A percentile compares a stretch with the other conserved stretches of the same genome.
phyloP scores from a whole-genome alignment of 139 green algal genomes.

The Chlorella sp. region DNA sequence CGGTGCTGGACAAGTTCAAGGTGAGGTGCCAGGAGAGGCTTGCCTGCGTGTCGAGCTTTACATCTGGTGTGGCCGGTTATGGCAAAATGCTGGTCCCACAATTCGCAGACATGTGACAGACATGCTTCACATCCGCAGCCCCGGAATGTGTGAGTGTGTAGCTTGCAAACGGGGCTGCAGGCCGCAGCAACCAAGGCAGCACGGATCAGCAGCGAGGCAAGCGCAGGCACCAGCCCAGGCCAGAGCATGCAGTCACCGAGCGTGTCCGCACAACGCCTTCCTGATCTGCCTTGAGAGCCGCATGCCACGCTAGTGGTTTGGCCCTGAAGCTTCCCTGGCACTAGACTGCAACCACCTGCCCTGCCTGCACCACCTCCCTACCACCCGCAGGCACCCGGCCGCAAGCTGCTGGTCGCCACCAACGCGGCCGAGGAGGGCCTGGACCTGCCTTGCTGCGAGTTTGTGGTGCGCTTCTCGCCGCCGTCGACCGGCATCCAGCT shows the following conservation, averaged over 20 bases:
- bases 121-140: too few relatives aligned
- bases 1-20: conserved; percentile 24
- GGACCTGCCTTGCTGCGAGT: conserved; percentile 27
- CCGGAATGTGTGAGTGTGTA: too few relatives aligned
- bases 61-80: too few relatives aligned
- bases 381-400: conserved; percentile 8
- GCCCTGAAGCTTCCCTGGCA: too few relatives aligned
- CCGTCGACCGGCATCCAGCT: conserved; percentile 30
- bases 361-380: not conserved
- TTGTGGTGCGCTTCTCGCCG: conserved; percentile 31
- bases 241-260: too few relatives aligned
- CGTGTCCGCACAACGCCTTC: not conserved
- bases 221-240: too few relatives aligned
- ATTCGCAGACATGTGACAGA: too few relatives aligned
- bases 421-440: conserved; percentile 36
- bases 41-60: too few relatives aligned
- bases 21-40: too few relatives aligned
- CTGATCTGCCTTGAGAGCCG: not conserved
- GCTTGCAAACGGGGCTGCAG: too few relatives aligned
- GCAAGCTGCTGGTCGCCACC: conserved; percentile 29
- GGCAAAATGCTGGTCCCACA: too few relatives aligned
- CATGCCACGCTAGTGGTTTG: too few relatives aligned
- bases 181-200: not conserved
- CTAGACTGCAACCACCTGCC: not conserved
- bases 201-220: not conserved